These are phyloP conservation scores for Aspergillus funiculosus DNA, from an alignment of 495 filamentous ascomycete species.

Conservation along the genomic window DNA sequence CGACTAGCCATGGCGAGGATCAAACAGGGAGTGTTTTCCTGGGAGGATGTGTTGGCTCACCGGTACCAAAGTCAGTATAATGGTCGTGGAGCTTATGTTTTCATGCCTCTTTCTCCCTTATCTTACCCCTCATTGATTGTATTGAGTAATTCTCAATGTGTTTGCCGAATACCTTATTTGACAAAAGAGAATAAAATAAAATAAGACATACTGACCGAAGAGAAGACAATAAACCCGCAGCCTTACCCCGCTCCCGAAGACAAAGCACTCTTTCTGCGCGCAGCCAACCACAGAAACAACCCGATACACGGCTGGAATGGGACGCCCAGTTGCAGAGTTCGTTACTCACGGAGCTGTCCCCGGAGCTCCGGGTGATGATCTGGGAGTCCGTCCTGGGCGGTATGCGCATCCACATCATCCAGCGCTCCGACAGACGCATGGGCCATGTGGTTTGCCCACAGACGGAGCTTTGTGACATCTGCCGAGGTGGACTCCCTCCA, in stretches of 20 bases:
- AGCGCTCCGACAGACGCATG: conserved; percentile 30
- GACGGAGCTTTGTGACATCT: conserved; percentile 33
- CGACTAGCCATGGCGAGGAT: conserved; percentile 31
- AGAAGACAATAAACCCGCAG: conserved; percentile 37
- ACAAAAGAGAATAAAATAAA: too few species aligned
- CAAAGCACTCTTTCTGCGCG: conserved; percentile 7
- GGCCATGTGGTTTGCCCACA: conserved; percentile 35
- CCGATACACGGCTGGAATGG: conserved; percentile 12
- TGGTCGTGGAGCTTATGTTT: background rate
- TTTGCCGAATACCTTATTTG: background rate
- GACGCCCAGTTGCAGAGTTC: conserved; percentile 27
- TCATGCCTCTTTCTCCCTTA: background rate
- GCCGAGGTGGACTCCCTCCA: conserved; percentile 27
- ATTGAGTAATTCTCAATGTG: background rate
- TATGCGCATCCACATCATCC: conserved; percentile 38
- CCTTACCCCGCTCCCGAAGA: conserved; percentile 21
- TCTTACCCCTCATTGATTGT: background rate
- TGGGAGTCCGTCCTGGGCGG: conserved; percentile 39
- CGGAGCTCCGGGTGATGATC: conserved; percentile 42
- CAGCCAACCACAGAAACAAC: conserved; percentile 7
- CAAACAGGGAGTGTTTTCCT: conserved; percentile 42
- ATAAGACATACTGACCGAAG: conserved; percentile 7
- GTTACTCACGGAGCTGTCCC: conserved; percentile 37
- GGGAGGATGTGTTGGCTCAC: conserved; percentile 45
- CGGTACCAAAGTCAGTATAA: conserved; percentile 41